Evolutionary conservation across 2,329 filamentous ascomycete genomes (phyloP).

Genomic region (Aureobasidium sp.): DNA sequence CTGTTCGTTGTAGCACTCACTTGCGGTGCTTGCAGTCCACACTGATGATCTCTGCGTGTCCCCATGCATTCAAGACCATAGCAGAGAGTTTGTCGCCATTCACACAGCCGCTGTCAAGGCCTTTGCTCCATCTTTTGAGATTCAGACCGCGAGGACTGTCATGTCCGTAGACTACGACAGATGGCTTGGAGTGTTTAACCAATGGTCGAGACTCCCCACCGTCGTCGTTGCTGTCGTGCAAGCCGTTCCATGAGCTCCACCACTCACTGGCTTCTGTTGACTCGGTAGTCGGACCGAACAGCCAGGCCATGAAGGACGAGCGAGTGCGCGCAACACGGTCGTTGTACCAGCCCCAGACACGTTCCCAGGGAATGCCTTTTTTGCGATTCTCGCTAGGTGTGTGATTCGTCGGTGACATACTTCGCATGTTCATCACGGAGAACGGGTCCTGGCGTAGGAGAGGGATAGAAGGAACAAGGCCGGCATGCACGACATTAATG

Average conservation of each 20-base stretch:
- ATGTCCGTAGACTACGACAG: constrained; percentile 79
- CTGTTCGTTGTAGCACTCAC: background rate
- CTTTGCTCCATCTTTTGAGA: constrained; percentile 63
- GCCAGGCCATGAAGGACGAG: background rate
- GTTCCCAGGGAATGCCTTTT: constrained; percentile 56
- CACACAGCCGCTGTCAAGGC: constrained; percentile 77
- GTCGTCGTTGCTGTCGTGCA: background rate
- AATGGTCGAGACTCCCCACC: background rate
- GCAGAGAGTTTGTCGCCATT: constrained; percentile 68
- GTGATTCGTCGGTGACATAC: constrained; percentile 55
- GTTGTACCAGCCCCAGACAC: constrained; percentile 30
- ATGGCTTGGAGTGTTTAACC: constrained; percentile 27
- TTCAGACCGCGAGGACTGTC: constrained; percentile 64
- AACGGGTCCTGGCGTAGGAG: constrained; percentile 65
- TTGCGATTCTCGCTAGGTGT: constrained; percentile 43
- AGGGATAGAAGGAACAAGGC: constrained; percentile 66
- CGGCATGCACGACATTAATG: constrained; percentile 74
- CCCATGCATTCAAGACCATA: constrained; percentile 57
- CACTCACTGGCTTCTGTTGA: background rate
- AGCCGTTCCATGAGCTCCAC: constrained; percentile 1
- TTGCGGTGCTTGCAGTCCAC: constrained; percentile 34
- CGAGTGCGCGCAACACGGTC: constrained; percentile 3
- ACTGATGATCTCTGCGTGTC: constrained; percentile 25
- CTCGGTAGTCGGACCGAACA: background rate
- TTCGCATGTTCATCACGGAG: constrained; percentile 88